Evolutionary conservation across 1,139 yeast species (phyloP).

Genomic region (Candida labiduridarum): DNA sequence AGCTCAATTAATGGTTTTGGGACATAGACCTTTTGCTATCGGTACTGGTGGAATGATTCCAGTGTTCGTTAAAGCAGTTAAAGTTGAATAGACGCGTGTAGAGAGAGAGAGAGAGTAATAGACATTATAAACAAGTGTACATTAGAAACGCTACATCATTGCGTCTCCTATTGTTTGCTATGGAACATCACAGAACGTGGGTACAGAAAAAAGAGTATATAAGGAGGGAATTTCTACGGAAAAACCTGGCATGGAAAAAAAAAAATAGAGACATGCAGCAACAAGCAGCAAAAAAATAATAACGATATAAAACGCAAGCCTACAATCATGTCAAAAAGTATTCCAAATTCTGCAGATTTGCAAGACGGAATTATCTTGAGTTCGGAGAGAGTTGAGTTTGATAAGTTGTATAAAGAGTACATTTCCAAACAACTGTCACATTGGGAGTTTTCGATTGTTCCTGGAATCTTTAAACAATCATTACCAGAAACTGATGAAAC

Average conservation of each 20-base stretch:
- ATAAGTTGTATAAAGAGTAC: slow-evolving; percentile 15
- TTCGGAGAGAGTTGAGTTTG: slow-evolving; percentile 20
- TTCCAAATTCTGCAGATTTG: neutral
- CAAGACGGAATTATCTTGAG: slow-evolving; percentile 15
- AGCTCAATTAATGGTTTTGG: slow-evolving; percentile 42
- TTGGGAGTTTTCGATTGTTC: slow-evolving; percentile 45
- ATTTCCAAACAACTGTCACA: slow-evolving; percentile 12
- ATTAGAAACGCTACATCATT: too few species aligned
- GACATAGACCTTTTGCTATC: slow-evolving; percentile 43
- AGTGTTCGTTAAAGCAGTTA: slow-evolving; percentile 40
- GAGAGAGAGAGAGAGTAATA: neutral
- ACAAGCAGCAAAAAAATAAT: neutral
- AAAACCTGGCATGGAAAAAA: neutral
- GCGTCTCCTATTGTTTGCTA: too few species aligned
- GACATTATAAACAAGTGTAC: neutral
- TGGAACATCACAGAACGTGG: neutral
- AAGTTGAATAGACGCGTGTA: slow-evolving; percentile 3
- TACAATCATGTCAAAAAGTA: neutral
- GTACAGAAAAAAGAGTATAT: neutral
- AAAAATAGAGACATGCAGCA: neutral
- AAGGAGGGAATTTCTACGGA: neutral
- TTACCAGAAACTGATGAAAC: slow-evolving; percentile 37
- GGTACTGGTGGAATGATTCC: slow-evolving; percentile 52
- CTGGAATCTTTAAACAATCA: slow-evolving; percentile 42
- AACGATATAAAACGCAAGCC: neutral